A percentile compares a stretch with the other conserved stretches of the same genome.
Conservation (phyloP, 139 green algal genomes). For the Coelastrella sp. region DNA sequence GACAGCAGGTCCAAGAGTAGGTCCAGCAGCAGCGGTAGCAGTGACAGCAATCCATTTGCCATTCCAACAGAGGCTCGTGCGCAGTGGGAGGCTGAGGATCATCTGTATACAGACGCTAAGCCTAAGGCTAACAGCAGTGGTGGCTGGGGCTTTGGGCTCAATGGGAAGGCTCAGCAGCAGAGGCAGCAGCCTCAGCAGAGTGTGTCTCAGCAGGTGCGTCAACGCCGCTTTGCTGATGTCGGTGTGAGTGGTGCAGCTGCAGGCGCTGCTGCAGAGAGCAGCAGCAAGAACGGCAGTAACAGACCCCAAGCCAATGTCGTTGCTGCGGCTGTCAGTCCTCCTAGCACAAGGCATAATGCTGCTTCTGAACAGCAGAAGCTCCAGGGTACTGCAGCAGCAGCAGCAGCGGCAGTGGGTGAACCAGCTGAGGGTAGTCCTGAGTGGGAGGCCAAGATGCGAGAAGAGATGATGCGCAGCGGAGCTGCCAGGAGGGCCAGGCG, state of each 20-base stretch:
- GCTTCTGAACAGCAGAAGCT: background rate
- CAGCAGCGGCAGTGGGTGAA: background rate
- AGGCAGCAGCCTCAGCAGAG: background rate
- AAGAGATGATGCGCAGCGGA: slow-evolving; percentile 4
- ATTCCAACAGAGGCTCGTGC: slow-evolving; percentile 6
- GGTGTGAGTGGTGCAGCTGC: background rate
- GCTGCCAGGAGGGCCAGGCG: slow-evolving; percentile 28
- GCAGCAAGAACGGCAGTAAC: background rate
- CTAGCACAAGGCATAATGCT: background rate
- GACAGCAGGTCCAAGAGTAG: background rate
- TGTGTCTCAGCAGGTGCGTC: background rate
- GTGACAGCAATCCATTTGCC: slow-evolving; percentile 37
- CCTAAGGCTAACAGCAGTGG: background rate
- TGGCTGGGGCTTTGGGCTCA: background rate
- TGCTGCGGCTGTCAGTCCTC: background rate
- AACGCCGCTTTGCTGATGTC: background rate
- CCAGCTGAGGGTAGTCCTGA: slow-evolving; percentile 18
- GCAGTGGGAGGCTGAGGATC: slow-evolving; percentile 34
- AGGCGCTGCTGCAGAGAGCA: background rate
- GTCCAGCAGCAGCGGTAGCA: background rate
- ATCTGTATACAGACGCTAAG: background rate
- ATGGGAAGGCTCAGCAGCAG: background rate
- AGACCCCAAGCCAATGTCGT: background rate
- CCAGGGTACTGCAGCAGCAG: background rate
- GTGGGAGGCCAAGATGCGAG: background rate